These are phyloP conservation scores for Paxillus ammoniavirescens DNA, from an alignment of 768 basidiomycete genomes.

Conservation along the genomic window DNA sequence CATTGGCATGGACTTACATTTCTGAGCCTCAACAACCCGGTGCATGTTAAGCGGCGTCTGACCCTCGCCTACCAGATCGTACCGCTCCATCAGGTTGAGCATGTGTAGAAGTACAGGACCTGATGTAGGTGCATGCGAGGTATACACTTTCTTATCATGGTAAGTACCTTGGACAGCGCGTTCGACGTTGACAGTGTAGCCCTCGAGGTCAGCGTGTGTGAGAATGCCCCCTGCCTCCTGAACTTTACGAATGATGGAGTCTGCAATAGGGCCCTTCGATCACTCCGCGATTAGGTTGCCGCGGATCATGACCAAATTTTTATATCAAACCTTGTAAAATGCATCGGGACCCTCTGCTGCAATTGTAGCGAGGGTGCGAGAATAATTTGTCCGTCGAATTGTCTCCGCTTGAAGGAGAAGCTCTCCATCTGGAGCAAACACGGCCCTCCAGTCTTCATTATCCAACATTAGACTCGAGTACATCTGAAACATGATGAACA, in stretches of 20 bases:
- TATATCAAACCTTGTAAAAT: constrained; percentile 74
- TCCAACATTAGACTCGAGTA: constrained; percentile 57
- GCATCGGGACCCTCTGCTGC: constrained; percentile 75
- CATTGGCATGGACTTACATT: constrained; percentile 52
- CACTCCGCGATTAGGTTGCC: constrained; percentile 13
- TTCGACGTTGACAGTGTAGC: constrained; percentile 66
- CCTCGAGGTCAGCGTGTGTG: constrained; percentile 67
- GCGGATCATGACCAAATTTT: constrained; percentile 6
- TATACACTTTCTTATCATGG: constrained; percentile 76
- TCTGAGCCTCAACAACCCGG: constrained; percentile 79
- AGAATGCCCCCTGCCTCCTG: constrained; percentile 75
- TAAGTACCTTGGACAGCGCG: constrained; percentile 80
- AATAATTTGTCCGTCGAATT: constrained; percentile 71
- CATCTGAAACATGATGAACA: constrained; percentile 29
- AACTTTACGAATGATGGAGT: constrained; percentile 73
- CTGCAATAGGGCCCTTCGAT: constrained; percentile 73
- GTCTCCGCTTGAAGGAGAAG: constrained; percentile 73
- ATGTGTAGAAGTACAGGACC: constrained; percentile 91
- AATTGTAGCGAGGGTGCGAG: constrained; percentile 70
- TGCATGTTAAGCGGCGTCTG: constrained; percentile 69
- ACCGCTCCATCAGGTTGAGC: constrained; percentile 88
- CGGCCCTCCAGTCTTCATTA: constrained; percentile 71
- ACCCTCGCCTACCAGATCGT: constrained; percentile 47
- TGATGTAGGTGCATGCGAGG: constrained; percentile 79
- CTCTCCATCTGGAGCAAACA: constrained; percentile 78